Percentiles rank a stretch among this genome's conserved stretches.
These are phyloP conservation scores for Zalerion maritima DNA, from an alignment of 495 filamentous ascomycete species.

Conservation along the genomic window DNA sequence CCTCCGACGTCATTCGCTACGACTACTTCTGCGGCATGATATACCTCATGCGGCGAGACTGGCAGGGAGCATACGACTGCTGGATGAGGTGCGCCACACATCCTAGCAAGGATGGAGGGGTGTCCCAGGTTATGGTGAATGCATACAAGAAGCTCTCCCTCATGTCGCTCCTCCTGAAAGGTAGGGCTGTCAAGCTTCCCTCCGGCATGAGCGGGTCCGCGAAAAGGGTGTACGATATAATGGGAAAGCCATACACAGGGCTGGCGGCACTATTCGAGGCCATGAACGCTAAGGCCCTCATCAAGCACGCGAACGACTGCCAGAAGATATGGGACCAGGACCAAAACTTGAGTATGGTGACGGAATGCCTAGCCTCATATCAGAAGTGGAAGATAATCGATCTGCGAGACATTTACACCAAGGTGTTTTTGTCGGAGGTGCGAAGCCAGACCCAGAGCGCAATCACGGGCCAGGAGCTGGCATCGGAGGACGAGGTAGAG, in stretches of 20 bases:
- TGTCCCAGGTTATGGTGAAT: slow-evolving; percentile 69
- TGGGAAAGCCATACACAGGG: slow-evolving; percentile 56
- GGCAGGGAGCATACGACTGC: slow-evolving; percentile 55
- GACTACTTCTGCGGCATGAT: slow-evolving; percentile 65
- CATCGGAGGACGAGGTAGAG: slow-evolving; percentile 27
- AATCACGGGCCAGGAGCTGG: slow-evolving; percentile 36
- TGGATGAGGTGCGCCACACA: slow-evolving; percentile 53
- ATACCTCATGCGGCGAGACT: slow-evolving; percentile 58
- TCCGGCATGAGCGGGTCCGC: slow-evolving; percentile 24
- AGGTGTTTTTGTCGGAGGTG: slow-evolving; percentile 38
- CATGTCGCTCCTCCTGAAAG: slow-evolving; percentile 55
- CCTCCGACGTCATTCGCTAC: slow-evolving; percentile 55
- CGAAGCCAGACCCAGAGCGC: slow-evolving; percentile 31
- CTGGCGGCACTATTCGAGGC: slow-evolving; percentile 55
- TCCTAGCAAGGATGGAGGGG: slow-evolving; percentile 39
- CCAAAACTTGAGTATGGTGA: slow-evolving; percentile 28
- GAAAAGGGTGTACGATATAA: slow-evolving; percentile 39
- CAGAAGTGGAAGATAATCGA: slow-evolving; percentile 35
- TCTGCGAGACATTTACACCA: slow-evolving; percentile 30
- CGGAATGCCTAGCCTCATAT: slow-evolving; percentile 32
- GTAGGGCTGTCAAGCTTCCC: slow-evolving; percentile 39
- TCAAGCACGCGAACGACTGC: slow-evolving; percentile 35
- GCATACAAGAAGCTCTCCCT: slow-evolving; percentile 91
- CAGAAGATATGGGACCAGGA: slow-evolving; percentile 43
- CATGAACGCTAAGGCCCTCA: slow-evolving; percentile 38